phyloP scores from a whole-genome alignment of 2,329 filamentous ascomycete species.

The Sporothrix schenckii region DNA sequence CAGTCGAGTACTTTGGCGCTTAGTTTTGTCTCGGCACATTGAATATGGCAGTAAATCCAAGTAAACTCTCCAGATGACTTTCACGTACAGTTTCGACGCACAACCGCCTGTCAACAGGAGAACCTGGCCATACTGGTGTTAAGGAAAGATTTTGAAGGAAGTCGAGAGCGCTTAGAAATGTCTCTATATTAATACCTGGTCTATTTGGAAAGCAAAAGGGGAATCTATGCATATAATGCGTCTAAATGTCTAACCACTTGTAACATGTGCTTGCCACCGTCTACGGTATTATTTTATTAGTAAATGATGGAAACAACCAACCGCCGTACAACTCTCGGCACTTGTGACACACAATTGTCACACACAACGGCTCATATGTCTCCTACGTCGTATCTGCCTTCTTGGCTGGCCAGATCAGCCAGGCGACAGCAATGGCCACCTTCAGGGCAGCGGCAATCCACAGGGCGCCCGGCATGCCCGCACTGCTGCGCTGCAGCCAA shows the following conservation, averaged over 20 bases:
- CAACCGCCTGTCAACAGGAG: background rate
- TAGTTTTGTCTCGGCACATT: background rate
- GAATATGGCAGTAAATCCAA: background rate
- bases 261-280: background rate
- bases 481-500: constrained; percentile 54
- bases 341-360: background rate
- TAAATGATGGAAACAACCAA: too few relatives aligned
- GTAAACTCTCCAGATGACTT: background rate
- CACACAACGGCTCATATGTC: background rate
- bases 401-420: constrained; percentile 61
- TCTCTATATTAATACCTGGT: background rate
- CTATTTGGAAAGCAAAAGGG: constrained; percentile 15
- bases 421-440: constrained; percentile 57
- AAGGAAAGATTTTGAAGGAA: too few relatives aligned
- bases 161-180: background rate
- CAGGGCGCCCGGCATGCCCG: constrained; percentile 47
- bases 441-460: constrained; percentile 65
- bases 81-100: background rate
- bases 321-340: background rate
- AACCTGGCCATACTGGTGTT: too few relatives aligned
- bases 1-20: too few relatives aligned
- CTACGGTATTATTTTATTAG: background rate
- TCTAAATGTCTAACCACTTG: background rate
- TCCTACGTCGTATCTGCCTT: background rate
- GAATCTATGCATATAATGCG: constrained; percentile 16